phyloP scores from a whole-genome alignment of 1,139 yeast species.

The Kodamaea ohmeri region DNA sequence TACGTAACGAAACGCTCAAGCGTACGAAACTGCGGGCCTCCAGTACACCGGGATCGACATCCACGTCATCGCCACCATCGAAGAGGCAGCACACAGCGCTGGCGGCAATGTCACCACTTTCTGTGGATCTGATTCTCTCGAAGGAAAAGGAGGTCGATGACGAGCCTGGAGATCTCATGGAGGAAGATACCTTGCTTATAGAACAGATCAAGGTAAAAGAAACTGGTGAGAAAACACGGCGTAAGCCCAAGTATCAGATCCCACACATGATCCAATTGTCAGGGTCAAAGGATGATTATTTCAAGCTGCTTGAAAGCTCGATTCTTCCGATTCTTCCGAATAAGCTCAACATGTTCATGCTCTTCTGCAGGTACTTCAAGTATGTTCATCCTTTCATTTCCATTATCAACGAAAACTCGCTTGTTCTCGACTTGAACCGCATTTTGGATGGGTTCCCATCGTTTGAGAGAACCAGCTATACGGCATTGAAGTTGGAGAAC shows the following conservation, averaged over 20 bases:
- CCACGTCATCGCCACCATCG: slow-evolving; percentile 4
- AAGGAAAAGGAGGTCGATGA: slow-evolving; percentile 11
- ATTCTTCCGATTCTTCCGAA: slow-evolving; percentile 34
- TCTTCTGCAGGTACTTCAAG: slow-evolving; percentile 38
- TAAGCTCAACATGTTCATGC: slow-evolving; percentile 25
- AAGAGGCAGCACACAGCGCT: slow-evolving; percentile 6
- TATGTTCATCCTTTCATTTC: slow-evolving; percentile 43
- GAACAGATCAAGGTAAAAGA: slow-evolving; percentile 16
- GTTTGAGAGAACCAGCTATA: slow-evolving; percentile 21
- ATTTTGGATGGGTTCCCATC: slow-evolving; percentile 30
- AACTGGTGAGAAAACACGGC: slow-evolving; percentile 3
- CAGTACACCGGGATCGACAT: neutral
- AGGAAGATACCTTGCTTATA: slow-evolving; percentile 21
- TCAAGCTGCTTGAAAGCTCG: slow-evolving; percentile 28
- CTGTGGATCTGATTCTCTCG: slow-evolving; percentile 6
- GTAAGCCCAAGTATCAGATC: slow-evolving; percentile 3
- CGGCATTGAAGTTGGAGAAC: slow-evolving; percentile 25
- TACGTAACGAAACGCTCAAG: slow-evolving; percentile 22
- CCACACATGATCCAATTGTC: slow-evolving; percentile 9
- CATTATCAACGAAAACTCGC: slow-evolving; percentile 31
- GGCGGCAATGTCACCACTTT: slow-evolving; percentile 5
- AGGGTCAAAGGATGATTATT: slow-evolving; percentile 20
- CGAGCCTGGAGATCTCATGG: slow-evolving; percentile 17
- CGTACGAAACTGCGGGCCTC: slow-evolving; percentile 3
- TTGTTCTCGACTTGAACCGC: slow-evolving; percentile 26